Conservation (phyloP, 805 yeast species). For the Debaryomyces prosopidis region DNA sequence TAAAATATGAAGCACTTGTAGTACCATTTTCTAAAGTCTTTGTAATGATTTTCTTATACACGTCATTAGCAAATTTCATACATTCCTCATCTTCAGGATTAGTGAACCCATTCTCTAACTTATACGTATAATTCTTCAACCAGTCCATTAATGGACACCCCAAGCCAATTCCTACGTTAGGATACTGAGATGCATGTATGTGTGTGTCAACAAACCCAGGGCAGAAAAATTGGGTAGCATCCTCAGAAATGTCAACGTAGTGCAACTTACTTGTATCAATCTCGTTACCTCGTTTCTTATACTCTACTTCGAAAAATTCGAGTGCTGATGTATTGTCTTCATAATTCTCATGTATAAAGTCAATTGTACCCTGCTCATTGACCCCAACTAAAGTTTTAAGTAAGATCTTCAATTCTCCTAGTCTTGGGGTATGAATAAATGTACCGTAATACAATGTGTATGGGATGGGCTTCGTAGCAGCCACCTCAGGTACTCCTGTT, state of each 20-base stretch:
- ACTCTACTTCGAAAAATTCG: constrained; percentile 17
- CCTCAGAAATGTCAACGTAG: constrained; percentile 29
- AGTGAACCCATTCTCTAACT: constrained; percentile 70
- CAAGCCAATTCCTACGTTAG: constrained; percentile 65
- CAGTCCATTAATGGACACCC: constrained; percentile 84
- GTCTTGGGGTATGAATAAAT: constrained; percentile 66
- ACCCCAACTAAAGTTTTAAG: constrained; percentile 65
- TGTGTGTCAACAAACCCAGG: constrained; percentile 49
- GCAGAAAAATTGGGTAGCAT: constrained; percentile 59
- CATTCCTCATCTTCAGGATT: constrained; percentile 42
- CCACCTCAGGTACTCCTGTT: not conserved
- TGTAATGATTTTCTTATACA: constrained; percentile 67
- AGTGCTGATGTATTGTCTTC: constrained; percentile 15
- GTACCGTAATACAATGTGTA: constrained; percentile 65
- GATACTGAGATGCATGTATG: constrained; percentile 47
- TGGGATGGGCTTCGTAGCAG: constrained; percentile 14
- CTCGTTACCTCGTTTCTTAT: not conserved
- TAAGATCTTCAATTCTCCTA: constrained; percentile 58
- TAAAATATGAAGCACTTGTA: constrained; percentile 88
- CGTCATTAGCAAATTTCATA: constrained; percentile 51
- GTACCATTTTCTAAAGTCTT: constrained; percentile 81
- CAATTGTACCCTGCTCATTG: constrained; percentile 53
- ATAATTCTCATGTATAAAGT: constrained; percentile 25
- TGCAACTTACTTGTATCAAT: constrained; percentile 11
- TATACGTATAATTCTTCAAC: constrained; percentile 86